Conservation (phyloP, 2,329 filamentous ascomycete species). For the Ambrosiella cleistominuta region DNA sequence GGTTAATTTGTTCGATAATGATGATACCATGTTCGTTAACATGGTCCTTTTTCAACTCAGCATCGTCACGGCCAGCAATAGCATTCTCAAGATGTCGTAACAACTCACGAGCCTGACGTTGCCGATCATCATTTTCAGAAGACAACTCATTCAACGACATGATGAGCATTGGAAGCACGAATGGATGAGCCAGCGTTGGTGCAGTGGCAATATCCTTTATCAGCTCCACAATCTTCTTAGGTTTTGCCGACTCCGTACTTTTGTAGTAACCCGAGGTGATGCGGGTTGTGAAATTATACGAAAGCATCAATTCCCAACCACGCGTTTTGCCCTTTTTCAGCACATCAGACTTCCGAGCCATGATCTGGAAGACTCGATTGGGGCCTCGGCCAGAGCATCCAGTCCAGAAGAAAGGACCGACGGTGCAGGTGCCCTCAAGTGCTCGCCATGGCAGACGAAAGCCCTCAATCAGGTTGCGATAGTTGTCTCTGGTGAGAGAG, state of each 20-base stretch:
- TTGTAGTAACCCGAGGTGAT: constrained; percentile 45
- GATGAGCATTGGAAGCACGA: constrained; percentile 41
- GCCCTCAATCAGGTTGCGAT: constrained; percentile 37
- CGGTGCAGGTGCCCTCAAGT: constrained; percentile 40
- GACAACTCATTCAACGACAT: constrained; percentile 41
- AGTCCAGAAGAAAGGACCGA: constrained; percentile 47
- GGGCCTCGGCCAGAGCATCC: constrained; percentile 37
- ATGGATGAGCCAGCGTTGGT: constrained; percentile 34
- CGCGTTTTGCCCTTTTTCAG: constrained; percentile 45
- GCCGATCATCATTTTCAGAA: constrained; percentile 38
- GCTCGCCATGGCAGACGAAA: constrained; percentile 37
- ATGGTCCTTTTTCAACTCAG: constrained; percentile 37
- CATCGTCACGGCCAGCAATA: constrained; percentile 42
- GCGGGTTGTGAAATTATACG: constrained; percentile 34
- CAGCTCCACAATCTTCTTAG: constrained; percentile 26
- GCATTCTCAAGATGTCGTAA: constrained; percentile 42
- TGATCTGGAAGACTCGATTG: constrained; percentile 41
- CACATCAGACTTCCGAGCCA: constrained; percentile 49
- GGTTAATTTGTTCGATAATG: constrained; percentile 41
- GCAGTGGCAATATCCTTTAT: constrained; percentile 29
- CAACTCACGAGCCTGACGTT: constrained; percentile 46
- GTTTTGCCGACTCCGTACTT: constrained; percentile 35
- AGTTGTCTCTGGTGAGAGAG: constrained; percentile 31
- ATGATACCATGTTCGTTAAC: constrained; percentile 31
- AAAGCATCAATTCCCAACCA: constrained; percentile 47